These are phyloP conservation scores for Saitoella complicata DNA, from an alignment of 805 yeast genomes.

Conservation along the genomic window DNA sequence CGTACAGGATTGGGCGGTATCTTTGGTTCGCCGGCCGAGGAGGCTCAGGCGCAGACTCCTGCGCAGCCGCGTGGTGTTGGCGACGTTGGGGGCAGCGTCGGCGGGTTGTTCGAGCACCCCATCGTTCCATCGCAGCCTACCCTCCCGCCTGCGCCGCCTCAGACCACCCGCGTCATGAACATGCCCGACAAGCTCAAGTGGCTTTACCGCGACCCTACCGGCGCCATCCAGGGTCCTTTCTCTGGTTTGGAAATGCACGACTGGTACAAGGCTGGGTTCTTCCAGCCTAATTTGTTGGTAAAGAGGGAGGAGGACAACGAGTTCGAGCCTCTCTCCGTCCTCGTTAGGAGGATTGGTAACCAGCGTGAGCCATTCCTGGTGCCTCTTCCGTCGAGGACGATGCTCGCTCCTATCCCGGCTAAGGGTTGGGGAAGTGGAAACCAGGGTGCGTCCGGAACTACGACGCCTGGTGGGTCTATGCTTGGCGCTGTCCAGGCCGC, in stretches of 20 bases:
- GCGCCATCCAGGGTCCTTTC: constrained; percentile 70
- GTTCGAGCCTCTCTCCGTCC: constrained; percentile 36
- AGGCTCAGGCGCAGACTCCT: too few relatives aligned
- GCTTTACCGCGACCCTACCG: constrained; percentile 58
- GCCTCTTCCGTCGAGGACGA: constrained; percentile 29
- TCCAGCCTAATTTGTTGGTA: constrained; percentile 37
- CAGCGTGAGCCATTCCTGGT: constrained; percentile 43
- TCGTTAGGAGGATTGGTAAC: constrained; percentile 34
- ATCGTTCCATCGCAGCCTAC: too few relatives aligned
- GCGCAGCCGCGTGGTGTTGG: too few relatives aligned
- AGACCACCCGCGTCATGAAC: background rate
- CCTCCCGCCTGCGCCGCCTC: background rate
- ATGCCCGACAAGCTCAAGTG: constrained; percentile 23
- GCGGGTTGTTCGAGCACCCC: too few relatives aligned
- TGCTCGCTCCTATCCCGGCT: background rate
- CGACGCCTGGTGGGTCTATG: background rate
- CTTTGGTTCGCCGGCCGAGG: too few relatives aligned
- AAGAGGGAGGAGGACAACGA: constrained; percentile 40
- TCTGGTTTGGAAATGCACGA: constrained; percentile 56
- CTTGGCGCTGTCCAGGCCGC: background rate
- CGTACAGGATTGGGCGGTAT: too few relatives aligned
- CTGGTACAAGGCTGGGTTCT: constrained; percentile 52
- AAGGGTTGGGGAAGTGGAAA: too few relatives aligned
- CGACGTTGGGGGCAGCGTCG: too few relatives aligned
- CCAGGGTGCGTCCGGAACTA: background rate